These are phyloP conservation scores for Rhodotorula mucilaginosa DNA, from an alignment of 1,284 basidiomycete species.

Conservation along the genomic window DNA sequence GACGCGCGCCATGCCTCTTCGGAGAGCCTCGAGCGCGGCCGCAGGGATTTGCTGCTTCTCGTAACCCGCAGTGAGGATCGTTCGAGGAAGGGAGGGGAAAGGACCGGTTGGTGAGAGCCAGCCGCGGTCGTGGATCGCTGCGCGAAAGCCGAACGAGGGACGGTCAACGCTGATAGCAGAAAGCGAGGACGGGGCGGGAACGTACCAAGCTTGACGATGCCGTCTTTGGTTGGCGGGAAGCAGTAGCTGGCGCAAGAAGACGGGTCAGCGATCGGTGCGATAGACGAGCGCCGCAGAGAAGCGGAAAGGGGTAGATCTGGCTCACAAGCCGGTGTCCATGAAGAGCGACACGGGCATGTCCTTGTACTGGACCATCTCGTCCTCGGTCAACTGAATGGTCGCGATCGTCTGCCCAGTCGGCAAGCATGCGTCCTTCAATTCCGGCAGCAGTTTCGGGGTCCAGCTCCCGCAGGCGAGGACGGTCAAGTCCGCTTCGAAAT, in stretches of 20 bases:
- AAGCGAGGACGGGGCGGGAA: too few relatives aligned
- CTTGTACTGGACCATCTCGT: slow-evolving; percentile 22
- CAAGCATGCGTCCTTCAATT: slow-evolving; percentile 20
- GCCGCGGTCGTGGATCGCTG: slow-evolving; percentile 37
- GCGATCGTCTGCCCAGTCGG: slow-evolving; percentile 35
- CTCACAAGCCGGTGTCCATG: slow-evolving; percentile 34
- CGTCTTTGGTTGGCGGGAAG: slow-evolving; percentile 25
- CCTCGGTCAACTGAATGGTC: slow-evolving; percentile 22
- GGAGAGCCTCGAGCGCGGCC: slow-evolving; percentile 9
- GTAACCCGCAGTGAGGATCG: slow-evolving; percentile 21
- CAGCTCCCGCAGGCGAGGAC: slow-evolving; percentile 28
- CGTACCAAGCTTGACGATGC: slow-evolving; percentile 26
- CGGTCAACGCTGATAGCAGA: too few relatives aligned
- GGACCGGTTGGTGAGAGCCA: slow-evolving; percentile 26
- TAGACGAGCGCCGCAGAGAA: too few relatives aligned
- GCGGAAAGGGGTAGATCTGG: background rate
- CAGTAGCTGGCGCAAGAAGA: slow-evolving; percentile 9
- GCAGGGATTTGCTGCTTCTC: slow-evolving; percentile 29
- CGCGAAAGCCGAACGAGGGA: background rate
- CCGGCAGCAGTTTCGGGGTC: slow-evolving; percentile 32
- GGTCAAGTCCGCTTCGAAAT: slow-evolving; percentile 20
- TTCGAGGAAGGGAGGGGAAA: slow-evolving; percentile 33
- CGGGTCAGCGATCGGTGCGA: background rate
- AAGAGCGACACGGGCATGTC: slow-evolving; percentile 31
- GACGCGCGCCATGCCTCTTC: slow-evolving; percentile 8